Conservation (phyloP, 768 basidiomycete genomes). For the Mycena epipterygia region DNA sequence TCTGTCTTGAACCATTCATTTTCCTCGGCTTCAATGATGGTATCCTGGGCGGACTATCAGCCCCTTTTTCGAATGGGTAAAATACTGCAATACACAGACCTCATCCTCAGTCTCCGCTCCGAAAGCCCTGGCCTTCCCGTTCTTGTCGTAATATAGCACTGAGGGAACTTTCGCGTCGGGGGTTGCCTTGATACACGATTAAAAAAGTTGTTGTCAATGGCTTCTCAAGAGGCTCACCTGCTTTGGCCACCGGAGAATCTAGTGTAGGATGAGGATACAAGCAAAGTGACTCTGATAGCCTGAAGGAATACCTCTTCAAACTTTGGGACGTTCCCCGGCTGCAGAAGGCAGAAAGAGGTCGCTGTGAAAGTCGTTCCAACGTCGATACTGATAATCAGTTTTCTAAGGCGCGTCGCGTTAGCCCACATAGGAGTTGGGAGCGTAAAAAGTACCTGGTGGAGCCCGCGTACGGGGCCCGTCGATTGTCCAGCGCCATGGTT, state of each 20-base stretch:
- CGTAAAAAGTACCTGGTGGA: not conserved
- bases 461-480: slow-evolving; percentile 24
- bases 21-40: slow-evolving; percentile 32
- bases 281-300: not conserved
- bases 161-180: slow-evolving; percentile 41
- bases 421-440: not conserved
- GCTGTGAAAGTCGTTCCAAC: slow-evolving; percentile 36
- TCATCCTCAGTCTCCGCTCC: slow-evolving; percentile 40
- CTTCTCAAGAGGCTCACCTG: slow-evolving; percentile 18
- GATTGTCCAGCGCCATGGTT: slow-evolving; percentile 24
- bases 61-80: not conserved
- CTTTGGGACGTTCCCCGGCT: slow-evolving; percentile 34
- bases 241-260: slow-evolving; percentile 37
- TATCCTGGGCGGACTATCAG: slow-evolving; percentile 1
- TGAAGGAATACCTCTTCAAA: slow-evolving; percentile 34
- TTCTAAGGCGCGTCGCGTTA: slow-evolving; percentile 3
- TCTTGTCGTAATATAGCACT: slow-evolving; percentile 37
- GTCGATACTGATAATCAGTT: slow-evolving; percentile 28
- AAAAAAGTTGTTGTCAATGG: not conserved
- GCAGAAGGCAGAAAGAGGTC: slow-evolving; percentile 32
- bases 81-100: not conserved
- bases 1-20: slow-evolving; percentile 30
- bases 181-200: slow-evolving; percentile 23
- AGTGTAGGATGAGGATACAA: not conserved
- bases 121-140: slow-evolving; percentile 33